phyloP scores from a whole-genome alignment of 2,329 filamentous ascomycete genomes.

The Daldinia eschscholtzii region DNA sequence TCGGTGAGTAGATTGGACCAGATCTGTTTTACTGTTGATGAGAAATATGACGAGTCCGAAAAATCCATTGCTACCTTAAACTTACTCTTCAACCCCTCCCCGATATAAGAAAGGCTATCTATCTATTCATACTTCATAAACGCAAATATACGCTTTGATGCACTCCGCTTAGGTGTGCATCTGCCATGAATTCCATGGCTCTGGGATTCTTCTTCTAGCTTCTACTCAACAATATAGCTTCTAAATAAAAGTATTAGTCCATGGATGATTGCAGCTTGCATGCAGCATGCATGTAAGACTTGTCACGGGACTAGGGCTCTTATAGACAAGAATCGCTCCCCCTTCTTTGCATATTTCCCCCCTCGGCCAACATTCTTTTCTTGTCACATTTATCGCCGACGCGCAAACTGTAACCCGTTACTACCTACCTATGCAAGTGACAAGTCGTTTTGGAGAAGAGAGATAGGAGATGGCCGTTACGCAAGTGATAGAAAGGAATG shows the following conservation, averaged over 20 bases:
- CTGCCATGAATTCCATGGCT: conserved; percentile 29
- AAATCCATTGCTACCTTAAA: background rate
- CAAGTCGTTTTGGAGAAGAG: conserved; percentile 33
- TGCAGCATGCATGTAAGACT: conserved; percentile 41
- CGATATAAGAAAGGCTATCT: conserved; percentile 19
- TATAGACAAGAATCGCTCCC: conserved; percentile 11
- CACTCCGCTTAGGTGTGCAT: conserved; percentile 23
- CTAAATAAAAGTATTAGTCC: conserved; percentile 34
- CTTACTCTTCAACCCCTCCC: conserved; percentile 2
- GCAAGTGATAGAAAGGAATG: conserved; percentile 9
- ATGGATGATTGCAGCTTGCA: conserved; percentile 44
- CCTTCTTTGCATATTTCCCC: conserved; percentile 10
- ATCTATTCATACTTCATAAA: conserved; percentile 1
- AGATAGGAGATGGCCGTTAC: conserved; percentile 27
- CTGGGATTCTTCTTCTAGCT: conserved; percentile 34
- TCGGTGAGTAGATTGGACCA: conserved; percentile 38
- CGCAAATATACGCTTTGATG: conserved; percentile 21
- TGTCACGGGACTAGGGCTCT: conserved; percentile 41
- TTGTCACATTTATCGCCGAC: conserved; percentile 21
- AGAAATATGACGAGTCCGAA: conserved; percentile 39
- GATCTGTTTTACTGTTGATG: conserved; percentile 24
- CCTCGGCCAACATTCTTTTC: background rate
- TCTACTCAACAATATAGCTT: conserved; percentile 26
- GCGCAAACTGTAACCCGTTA: conserved; percentile 34
- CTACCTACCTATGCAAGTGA: conserved; percentile 28